Percentiles rank a stretch among this genome's conserved stretches.
phyloP scores from a whole-genome alignment of 2,329 filamentous ascomycete species.

The Aspergillus pseudotamarii region DNA sequence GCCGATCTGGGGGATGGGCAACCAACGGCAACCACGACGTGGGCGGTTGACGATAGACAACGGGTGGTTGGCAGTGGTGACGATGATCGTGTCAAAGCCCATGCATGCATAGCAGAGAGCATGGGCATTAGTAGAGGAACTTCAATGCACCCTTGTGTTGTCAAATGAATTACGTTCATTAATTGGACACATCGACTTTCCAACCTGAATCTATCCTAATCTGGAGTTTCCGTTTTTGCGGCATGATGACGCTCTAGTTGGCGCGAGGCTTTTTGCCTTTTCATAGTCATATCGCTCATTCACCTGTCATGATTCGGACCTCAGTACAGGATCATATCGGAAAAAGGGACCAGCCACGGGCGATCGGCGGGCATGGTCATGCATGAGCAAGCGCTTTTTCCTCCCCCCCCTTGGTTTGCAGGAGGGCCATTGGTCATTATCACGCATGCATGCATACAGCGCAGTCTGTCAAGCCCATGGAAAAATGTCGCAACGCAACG shows the following conservation, averaged over 20 bases:
- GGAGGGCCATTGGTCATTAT: slow-evolving; percentile 1
- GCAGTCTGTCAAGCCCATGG: slow-evolving; percentile 16
- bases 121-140: not conserved
- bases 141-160: not conserved
- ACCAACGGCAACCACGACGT: not conserved
- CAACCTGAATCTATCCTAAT: not conserved
- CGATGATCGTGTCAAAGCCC: not conserved
- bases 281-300: not conserved
- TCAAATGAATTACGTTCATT: not conserved
- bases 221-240: not conserved
- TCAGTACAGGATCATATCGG: not conserved
- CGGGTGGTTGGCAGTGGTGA: not conserved
- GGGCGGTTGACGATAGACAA: not conserved
- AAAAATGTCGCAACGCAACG: slow-evolving; percentile 15
- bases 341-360: not conserved
- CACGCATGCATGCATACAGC: slow-evolving; percentile 15
- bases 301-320: not conserved
- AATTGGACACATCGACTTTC: not conserved
- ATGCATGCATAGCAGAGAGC: slow-evolving; percentile 2
- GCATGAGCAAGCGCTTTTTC: not conserved
- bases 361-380: not conserved
- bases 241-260: not conserved
- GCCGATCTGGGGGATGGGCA: slow-evolving; percentile 10
- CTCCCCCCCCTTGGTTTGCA: not conserved
- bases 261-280: not conserved